Base-by-base conservation (phyloP, 768 basidiomycete species). In the Auriscalpium microsporum region DNA sequence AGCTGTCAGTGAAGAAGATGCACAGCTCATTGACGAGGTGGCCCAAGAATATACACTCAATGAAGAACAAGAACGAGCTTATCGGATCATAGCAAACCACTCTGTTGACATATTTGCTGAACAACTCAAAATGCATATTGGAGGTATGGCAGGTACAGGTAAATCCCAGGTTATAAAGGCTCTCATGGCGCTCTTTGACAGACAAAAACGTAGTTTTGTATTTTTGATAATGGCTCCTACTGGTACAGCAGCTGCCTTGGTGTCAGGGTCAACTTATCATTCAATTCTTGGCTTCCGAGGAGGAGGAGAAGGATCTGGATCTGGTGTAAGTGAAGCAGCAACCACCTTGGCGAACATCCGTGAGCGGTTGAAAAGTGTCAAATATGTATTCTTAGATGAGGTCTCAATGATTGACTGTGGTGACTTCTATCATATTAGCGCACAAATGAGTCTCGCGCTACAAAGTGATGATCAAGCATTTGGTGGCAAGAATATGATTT, bases 381-480 rank as follows among this genome's bases (percentile, higher is more conserved):
- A 74, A 0, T 73, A 73, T 59, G 60, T 76, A 8, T 74, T 77
- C 42, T 56, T 76, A 13, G 72, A 77, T 64, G 74, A 78, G 51
- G 63, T 77, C 0, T 76, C 74, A 0, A 78, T 78, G 75, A 40
- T 76, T 1, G 59, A 65, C 1, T 69, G 68, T 57, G 13, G 19
- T 3, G 65, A 54, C 49, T 60, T 67, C 54, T 70, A 67, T 42
- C 55, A 36, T 10, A 70, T 69, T 2, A 64, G 52, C 59, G 56
- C 58, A 7, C 50, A 55, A 19, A 55, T 73, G 4, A 53, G 61
- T 21, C 50, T 55, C 28, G 61, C 64, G 2, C 21, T 57, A 9
- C 56, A 59, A n/a, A 47, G 55, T 1, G 2, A 36, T 11, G 64
- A 63, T 37, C 44, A 48, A 9, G 58, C 69, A 2, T 75, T 72